A percentile compares a stretch with the other conserved stretches of the same genome.
Evolutionary conservation across 169 alveolate genomes (phyloP).

Genomic region (Eimeria sp.): DNA sequence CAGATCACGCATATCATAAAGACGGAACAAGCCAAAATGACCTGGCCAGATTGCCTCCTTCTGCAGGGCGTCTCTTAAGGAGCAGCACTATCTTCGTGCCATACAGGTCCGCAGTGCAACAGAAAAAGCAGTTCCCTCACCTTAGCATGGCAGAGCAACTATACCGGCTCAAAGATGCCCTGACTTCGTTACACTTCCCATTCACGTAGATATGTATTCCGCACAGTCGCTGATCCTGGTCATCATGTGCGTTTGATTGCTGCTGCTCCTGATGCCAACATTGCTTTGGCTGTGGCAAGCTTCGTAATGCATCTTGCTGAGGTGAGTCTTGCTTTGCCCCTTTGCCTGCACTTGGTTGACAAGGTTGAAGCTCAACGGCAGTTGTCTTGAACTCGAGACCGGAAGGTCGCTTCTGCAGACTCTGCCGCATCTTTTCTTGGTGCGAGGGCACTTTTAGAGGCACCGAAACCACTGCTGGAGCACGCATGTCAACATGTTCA

Average conservation of each 20-base stretch:
- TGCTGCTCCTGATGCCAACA: neutral
- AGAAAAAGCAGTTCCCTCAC: neutral
- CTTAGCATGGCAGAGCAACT: constrained; percentile 50
- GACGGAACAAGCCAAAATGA: neutral
- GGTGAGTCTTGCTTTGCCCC: neutral
- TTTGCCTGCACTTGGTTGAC: neutral
- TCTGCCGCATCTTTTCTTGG: neutral
- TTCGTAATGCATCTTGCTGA: neutral
- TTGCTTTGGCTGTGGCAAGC: neutral
- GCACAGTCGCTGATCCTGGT: constrained; percentile 1
- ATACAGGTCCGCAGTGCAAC: neutral
- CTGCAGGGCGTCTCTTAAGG: neutral
- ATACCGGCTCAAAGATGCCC: constrained; percentile 8
- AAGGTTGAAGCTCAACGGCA: neutral
- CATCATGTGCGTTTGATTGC: neutral
- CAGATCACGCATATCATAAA: neutral
- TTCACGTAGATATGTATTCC: constrained; percentile 14
- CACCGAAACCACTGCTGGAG: neutral
- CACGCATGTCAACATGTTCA: neutral
- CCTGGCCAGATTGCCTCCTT: neutral
- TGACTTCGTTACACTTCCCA: constrained; percentile 31
- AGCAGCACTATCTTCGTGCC: neutral
- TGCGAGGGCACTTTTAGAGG: neutral
- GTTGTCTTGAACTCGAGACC: neutral
- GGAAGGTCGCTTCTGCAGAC: neutral